Evolutionary conservation across 176 grass and related monocot genomes (phyloP).

Genomic region (Chloris gayana): DNA sequence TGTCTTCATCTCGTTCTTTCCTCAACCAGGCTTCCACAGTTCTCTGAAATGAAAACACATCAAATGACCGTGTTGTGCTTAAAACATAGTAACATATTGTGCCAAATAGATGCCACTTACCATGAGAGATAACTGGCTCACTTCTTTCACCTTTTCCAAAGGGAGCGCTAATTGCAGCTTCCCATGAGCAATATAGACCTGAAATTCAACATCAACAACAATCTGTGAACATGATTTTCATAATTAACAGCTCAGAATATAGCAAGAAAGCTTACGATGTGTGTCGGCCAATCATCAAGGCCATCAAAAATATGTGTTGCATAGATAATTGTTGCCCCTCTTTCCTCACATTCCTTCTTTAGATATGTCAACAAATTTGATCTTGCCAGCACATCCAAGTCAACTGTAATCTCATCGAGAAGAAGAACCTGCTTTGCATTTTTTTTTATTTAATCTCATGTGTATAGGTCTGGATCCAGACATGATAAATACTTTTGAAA

Average conservation of each 20-base stretch:
- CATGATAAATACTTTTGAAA: conserved; percentile 14
- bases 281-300: conserved; percentile 92
- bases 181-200: conserved; percentile 85
- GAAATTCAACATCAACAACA: conserved; percentile 28
- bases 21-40: conserved; percentile 94
- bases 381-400: conserved; percentile 86
- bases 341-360: conserved; percentile 81
- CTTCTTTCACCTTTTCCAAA: conserved; percentile 94
- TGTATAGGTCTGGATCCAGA: conserved; percentile 2
- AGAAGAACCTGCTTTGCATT: conserved; percentile 74
- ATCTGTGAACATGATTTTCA: conserved; percentile 20
- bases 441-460: conserved; percentile 8
- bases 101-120: conserved; percentile 46
- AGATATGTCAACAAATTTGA: conserved; percentile 85
- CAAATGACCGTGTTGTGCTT: neutral
- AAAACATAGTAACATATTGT: conserved; percentile 3
- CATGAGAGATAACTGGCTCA: conserved; percentile 90
- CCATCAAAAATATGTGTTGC: conserved; percentile 98
- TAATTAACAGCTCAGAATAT: neutral
- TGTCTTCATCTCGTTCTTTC: conserved; percentile 93
- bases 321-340: conserved; percentile 79
- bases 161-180: conserved; percentile 87
- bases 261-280: conserved; percentile 55
- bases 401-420: conserved; percentile 96
- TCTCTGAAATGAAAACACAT: conserved; percentile 56